Evolutionary conservation across 306 rosid species (phyloP).

Genomic region (Datisca glomerata): DNA sequence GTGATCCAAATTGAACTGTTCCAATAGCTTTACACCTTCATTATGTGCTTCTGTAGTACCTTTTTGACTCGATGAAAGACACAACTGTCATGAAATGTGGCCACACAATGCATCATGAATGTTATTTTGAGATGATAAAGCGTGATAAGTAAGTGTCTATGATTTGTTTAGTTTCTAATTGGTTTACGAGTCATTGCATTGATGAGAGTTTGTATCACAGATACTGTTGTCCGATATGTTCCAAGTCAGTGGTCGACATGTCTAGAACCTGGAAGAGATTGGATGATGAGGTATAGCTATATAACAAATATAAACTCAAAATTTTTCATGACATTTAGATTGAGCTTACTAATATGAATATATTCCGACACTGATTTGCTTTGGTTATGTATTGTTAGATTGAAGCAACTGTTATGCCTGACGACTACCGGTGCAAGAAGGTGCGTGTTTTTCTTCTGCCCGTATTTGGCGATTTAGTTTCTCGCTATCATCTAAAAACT

Average conservation of each 20-base stretch:
- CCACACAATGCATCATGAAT: constrained; percentile 87
- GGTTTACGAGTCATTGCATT: neutral
- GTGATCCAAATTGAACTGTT: too few relatives aligned
- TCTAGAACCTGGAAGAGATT: constrained; percentile 74
- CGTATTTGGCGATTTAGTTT: neutral
- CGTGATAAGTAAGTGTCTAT: constrained; percentile 50
- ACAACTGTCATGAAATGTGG: constrained; percentile 33
- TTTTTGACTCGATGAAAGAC: constrained; percentile 29
- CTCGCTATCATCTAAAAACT: too few relatives aligned
- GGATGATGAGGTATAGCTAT: constrained; percentile 80
- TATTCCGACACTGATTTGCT: too few relatives aligned
- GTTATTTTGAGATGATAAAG: constrained; percentile 66
- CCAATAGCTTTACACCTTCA: too few relatives aligned
- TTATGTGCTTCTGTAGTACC: neutral
- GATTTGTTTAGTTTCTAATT: neutral
- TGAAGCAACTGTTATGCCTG: constrained; percentile 78
- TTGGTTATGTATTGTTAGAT: constrained; percentile 32
- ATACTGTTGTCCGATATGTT: constrained; percentile 90
- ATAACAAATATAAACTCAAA: neutral
- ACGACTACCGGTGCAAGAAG: constrained; percentile 70
- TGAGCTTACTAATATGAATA: neutral
- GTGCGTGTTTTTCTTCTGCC: constrained; percentile 21
- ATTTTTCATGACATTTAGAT: too few relatives aligned
- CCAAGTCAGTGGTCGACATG: constrained; percentile 76
- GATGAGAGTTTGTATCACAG: constrained; percentile 28